Evolutionary conservation across 1,284 basidiomycete genomes (phyloP).

Genomic region (Austroboletus novae-zelandiae): DNA sequence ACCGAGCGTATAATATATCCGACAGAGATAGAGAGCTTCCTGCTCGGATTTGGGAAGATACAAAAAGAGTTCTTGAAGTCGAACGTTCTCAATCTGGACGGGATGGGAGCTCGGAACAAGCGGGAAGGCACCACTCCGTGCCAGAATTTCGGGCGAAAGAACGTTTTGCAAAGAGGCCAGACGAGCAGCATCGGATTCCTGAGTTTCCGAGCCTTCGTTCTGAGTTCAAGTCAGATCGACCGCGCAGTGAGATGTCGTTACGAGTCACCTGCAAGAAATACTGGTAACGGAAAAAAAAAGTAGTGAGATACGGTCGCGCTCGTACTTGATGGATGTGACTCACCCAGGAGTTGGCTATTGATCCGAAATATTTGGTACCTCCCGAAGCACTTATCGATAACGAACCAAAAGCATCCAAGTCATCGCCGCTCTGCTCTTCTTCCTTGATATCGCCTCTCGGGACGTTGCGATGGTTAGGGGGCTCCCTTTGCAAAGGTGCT

Average conservation of each 20-base stretch:
- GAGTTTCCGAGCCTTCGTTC: slow-evolving; percentile 54
- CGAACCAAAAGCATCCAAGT: slow-evolving; percentile 74
- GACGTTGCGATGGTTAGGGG: slow-evolving; percentile 26
- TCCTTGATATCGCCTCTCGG: slow-evolving; percentile 41
- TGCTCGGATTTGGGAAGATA: slow-evolving; percentile 58
- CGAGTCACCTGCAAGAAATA: slow-evolving; percentile 58
- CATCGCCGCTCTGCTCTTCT: slow-evolving; percentile 66
- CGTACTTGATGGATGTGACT: neutral
- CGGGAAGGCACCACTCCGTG: slow-evolving; percentile 62
- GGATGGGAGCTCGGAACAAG: slow-evolving; percentile 50
- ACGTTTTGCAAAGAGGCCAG: slow-evolving; percentile 49
- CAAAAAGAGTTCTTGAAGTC: slow-evolving; percentile 59
- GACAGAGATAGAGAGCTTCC: slow-evolving; percentile 57
- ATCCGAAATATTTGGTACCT: slow-evolving; percentile 70
- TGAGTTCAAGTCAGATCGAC: slow-evolving; percentile 33
- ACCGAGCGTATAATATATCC: slow-evolving; percentile 65
- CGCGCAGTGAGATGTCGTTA: slow-evolving; percentile 3
- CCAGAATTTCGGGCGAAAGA: slow-evolving; percentile 59
- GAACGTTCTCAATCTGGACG: slow-evolving; percentile 44
- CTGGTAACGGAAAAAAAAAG: slow-evolving; percentile 34
- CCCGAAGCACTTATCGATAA: slow-evolving; percentile 67
- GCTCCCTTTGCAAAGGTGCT: slow-evolving; percentile 67
- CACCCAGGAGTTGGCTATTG: slow-evolving; percentile 76
- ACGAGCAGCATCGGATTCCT: slow-evolving; percentile 49
- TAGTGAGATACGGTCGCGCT: neutral